Conservation (phyloP, 2,329 filamentous ascomycete species). For the Ophiostoma montium region DNA sequence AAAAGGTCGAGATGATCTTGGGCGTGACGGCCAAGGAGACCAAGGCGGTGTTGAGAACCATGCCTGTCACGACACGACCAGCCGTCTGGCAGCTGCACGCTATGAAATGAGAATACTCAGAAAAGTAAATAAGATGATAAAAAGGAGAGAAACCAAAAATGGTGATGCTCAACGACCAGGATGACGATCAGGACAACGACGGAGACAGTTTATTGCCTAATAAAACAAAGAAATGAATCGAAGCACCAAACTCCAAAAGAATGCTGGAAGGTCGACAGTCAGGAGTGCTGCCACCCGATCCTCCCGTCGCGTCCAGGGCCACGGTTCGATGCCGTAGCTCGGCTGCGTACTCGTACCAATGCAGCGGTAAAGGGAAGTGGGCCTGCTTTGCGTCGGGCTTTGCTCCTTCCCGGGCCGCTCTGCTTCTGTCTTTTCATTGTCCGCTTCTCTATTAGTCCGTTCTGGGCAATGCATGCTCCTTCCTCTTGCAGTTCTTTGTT, state of each 20-base stretch:
- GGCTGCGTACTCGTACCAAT: background rate
- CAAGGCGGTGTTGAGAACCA: conserved; percentile 56
- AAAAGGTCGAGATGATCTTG: conserved; percentile 70
- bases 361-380: background rate
- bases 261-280: too few species aligned
- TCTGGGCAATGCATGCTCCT: background rate
- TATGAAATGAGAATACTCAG: too few species aligned
- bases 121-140: too few species aligned
- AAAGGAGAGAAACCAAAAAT: too few species aligned
- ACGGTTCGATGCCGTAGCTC: too few species aligned
- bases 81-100: too few species aligned
- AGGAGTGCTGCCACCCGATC: background rate
- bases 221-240: too few species aligned
- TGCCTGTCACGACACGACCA: background rate
- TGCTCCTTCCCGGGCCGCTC: too few species aligned
- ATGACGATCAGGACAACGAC: too few species aligned
- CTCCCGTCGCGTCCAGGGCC: background rate
- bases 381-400: background rate
- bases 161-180: too few species aligned
- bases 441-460: background rate
- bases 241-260: too few species aligned
- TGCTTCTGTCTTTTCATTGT: background rate
- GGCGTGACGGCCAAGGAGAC: conserved; percentile 77
- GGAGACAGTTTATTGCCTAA: too few species aligned
- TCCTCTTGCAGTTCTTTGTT: background rate